These are phyloP conservation scores for Epichloe bromicola DNA, from an alignment of 2,329 filamentous ascomycete species.

Conservation along the genomic window DNA sequence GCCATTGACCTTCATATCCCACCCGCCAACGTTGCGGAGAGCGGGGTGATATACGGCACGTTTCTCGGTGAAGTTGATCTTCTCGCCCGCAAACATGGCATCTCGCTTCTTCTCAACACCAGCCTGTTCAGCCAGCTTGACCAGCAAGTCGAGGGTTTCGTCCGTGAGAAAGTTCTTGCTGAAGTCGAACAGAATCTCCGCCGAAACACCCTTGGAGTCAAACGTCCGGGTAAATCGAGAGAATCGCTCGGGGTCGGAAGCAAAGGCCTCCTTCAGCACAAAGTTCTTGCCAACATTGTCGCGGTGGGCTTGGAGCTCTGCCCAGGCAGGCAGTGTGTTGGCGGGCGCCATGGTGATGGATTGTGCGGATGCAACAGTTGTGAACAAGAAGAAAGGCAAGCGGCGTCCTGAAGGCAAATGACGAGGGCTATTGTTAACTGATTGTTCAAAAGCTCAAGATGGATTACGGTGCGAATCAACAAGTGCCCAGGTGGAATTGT, in stretches of 20 bases:
- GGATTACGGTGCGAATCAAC: too few species aligned
- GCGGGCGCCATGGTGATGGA: slow-evolving; percentile 58
- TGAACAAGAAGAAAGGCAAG: neutral
- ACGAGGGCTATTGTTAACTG: neutral
- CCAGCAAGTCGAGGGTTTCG: slow-evolving; percentile 74
- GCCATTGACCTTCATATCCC: slow-evolving; percentile 75
- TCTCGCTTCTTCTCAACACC: slow-evolving; percentile 87
- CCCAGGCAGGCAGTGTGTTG: slow-evolving; percentile 76
- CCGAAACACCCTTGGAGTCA: slow-evolving; percentile 65
- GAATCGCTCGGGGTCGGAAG: slow-evolving; percentile 78
- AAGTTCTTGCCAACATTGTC: slow-evolving; percentile 76
- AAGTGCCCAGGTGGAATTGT: too few species aligned
- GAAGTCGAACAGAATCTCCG: slow-evolving; percentile 94
- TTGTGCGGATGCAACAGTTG: neutral
- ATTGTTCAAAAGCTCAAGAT: neutral
- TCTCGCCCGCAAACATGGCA: slow-evolving; percentile 93
- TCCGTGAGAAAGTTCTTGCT: slow-evolving; percentile 97
- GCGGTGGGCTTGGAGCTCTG: slow-evolving; percentile 82
- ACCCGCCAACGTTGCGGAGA: slow-evolving; percentile 76
- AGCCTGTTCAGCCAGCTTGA: slow-evolving; percentile 85
- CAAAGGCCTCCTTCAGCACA: slow-evolving; percentile 85
- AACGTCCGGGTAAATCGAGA: slow-evolving; percentile 82
- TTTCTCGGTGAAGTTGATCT: slow-evolving; percentile 98
- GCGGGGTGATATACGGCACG: slow-evolving; percentile 93
- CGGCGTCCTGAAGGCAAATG: neutral